Evolutionary conservation across 1,284 basidiomycete species (phyloP).

Genomic region (Ganoderma leucocontextum): DNA sequence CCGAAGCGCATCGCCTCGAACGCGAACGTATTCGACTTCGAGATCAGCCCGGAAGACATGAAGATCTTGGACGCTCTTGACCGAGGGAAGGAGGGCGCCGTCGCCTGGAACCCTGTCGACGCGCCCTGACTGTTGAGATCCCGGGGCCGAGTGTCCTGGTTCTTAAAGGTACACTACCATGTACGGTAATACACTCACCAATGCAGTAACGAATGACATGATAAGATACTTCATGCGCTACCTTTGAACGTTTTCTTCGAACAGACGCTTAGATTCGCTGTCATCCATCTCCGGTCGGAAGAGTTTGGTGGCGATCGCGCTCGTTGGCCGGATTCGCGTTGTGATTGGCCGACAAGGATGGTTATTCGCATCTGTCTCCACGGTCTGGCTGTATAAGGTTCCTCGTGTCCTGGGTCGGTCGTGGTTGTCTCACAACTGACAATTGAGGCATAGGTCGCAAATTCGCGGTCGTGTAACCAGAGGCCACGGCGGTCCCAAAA

Average conservation of each 20-base stretch:
- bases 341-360: no score
- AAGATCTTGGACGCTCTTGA: constrained; percentile 54
- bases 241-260: not conserved
- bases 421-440: not conserved
- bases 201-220: not conserved
- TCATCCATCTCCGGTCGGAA: not conserved
- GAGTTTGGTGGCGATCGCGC: not conserved
- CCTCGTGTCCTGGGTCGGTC: not conserved
- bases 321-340: no score
- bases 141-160: no score
- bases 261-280: not conserved
- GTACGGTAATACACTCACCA: not conserved
- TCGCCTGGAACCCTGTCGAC: constrained; percentile 59
- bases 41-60: constrained; percentile 58
- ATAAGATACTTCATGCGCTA: not conserved
- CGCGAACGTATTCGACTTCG: constrained; percentile 59
- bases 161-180: not conserved
- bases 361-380: not conserved
- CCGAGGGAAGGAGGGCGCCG: constrained; percentile 51
- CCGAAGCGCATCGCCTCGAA: constrained; percentile 59
- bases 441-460: not conserved
- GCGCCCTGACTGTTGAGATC: constrained; percentile 16
- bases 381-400: no score
- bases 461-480: no score
- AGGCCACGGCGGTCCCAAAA: no score